Base-by-base conservation (phyloP, 257 asterid genomes). In the Penstemon davidsonii region DNA sequence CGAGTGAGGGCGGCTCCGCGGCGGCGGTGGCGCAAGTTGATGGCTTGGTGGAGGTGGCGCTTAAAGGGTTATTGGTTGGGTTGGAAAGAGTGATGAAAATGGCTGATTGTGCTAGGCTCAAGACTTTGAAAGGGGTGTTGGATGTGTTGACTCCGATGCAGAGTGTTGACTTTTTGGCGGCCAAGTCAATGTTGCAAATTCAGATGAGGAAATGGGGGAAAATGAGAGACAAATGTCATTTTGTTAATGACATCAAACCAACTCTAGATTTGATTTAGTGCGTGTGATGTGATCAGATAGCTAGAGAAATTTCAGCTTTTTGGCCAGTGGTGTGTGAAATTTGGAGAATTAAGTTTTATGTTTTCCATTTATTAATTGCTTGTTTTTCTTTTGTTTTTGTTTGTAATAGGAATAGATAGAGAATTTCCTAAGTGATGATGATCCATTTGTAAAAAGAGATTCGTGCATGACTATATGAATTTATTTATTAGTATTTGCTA, bases 51-150 rank as follows among this genome's bases (percentile, higher is more conserved):
- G 88, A 71, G 39, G 73, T 44, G 66, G 87, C 85, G 13, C 7
- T 84, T 64, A 74, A 58, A 19, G 84, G 75, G 64, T 4, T 76
- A 62, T 3, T 82, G 66, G 60, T 3, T 0, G 81, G 86, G 5
- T 49, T 87, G 66, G 92, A 89, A 69, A 81, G 63, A 13, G 86
- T 85, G 64, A 77, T 89, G 90, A 89, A 85, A 55, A 85, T 83
- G 92, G 92, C 86, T 0, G 92, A 89, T 62, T 89, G 88, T 7
- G 90, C 74, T 18, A 71, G 95, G 68, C 69, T 87, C 7, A 81
- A 78, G 82, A 70, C 90, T 0, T 38, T 89, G 62, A 87, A 89
- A 63, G 87, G 86, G 40, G n/a, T 85, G 52, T 12, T 87, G 51
- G 90, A 87, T 19, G 64, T 82, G 9, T 55, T 87, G 73, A 85